Evolutionary conservation across 2,329 filamentous ascomycete species (phyloP), one percentile per base, ranked within the genome.

Genomic region (Juglanconis juglandina): DNA sequence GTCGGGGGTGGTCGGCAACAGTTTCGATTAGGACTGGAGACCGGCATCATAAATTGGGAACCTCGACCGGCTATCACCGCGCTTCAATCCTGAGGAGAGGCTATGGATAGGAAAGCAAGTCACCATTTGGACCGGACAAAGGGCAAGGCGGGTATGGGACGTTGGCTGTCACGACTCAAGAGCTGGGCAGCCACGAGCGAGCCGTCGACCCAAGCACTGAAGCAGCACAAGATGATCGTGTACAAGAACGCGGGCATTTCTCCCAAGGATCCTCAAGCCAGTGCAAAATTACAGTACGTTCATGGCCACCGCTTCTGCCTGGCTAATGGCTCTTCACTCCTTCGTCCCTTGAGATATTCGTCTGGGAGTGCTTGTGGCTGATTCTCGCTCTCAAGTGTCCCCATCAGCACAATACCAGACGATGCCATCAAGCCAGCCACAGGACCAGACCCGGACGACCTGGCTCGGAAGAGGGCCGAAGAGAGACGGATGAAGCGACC

Each of bases 101-200:
- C 24, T 24, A 24, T 24, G 24, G 24, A 2, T 24, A 24, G 24
- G 24, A 24, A 24, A 24, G 24, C 24, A 24, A 24, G 24, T 24
- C 24, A 24, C 24, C 24, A 24, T 24, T 24, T 24, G 24, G 24
- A 24, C 24, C 41, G 41, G 13, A 5, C 66, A 34, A 74, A 70
- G 56, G 58, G 50, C 17, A 71, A 69, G 55, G 71, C 72, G 47
- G 58, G 63, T 42, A 72, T 69, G 62, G 54, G 58, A n/a, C 65
- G 69, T 42, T 81, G 79, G 76, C 59, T 80, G 30, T 69, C 69
- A 6, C 75, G 77, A 34, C 67, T 81, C 52, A 83, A 79, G 61
- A 74, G 72, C 49, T 83, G 81, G 81, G 67, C 82, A 7, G 73
- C 73, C 1, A 73, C 75, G 30, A 79, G 76, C 52, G 81, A 84